A percentile compares a stretch with the other conserved stretches of the same genome.
phyloP scores from a whole-genome alignment of 805 yeast species.

The Zygotorulaspora chibaensis region DNA sequence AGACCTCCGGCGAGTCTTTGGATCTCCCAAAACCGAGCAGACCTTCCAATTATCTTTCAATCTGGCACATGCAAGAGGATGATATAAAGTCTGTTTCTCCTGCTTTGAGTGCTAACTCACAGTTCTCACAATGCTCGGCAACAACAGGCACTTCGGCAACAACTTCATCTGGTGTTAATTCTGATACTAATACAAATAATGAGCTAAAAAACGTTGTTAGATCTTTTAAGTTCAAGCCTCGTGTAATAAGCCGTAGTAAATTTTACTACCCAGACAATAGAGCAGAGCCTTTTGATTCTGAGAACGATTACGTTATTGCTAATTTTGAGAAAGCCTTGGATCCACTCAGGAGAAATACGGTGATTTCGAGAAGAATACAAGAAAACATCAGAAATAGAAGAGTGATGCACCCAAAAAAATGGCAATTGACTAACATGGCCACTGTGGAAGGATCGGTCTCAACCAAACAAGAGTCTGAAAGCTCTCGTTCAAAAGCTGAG shows the following conservation, averaged over 20 bases:
- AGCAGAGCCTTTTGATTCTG: slow-evolving; percentile 1
- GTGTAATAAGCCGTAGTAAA: slow-evolving; percentile 21
- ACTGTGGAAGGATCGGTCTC: not conserved
- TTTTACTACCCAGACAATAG: slow-evolving; percentile 13
- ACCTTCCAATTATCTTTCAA: slow-evolving; percentile 26
- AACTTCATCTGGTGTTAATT: slow-evolving; percentile 1
- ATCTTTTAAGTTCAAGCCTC: slow-evolving; percentile 29
- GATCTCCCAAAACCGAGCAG: slow-evolving; percentile 17
- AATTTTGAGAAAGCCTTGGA: slow-evolving; percentile 17
- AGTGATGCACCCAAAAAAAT: slow-evolving; percentile 3
- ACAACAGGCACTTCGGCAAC: slow-evolving; percentile 17
- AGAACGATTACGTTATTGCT: slow-evolving; percentile 10
- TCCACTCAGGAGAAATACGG: slow-evolving; percentile 24
- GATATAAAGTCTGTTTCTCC: slow-evolving; percentile 20
- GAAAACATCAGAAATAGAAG: slow-evolving; percentile 13
- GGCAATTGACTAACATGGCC: not conserved
- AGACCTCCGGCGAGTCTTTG: slow-evolving; percentile 25
- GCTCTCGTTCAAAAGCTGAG: not conserved
- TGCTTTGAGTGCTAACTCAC: slow-evolving; percentile 22
- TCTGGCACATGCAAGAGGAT: slow-evolving; percentile 34
- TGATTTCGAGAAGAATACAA: slow-evolving; percentile 20
- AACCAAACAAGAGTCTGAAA: not conserved
- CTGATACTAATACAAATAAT: not conserved
- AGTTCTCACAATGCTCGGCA: slow-evolving; percentile 23
- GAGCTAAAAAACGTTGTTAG: not conserved